Percentiles rank a stretch among this genome's conserved stretches.
Evolutionary conservation across 352 stramenopile genomes (phyloP).

Genomic region (Phytopythium litorale): DNA sequence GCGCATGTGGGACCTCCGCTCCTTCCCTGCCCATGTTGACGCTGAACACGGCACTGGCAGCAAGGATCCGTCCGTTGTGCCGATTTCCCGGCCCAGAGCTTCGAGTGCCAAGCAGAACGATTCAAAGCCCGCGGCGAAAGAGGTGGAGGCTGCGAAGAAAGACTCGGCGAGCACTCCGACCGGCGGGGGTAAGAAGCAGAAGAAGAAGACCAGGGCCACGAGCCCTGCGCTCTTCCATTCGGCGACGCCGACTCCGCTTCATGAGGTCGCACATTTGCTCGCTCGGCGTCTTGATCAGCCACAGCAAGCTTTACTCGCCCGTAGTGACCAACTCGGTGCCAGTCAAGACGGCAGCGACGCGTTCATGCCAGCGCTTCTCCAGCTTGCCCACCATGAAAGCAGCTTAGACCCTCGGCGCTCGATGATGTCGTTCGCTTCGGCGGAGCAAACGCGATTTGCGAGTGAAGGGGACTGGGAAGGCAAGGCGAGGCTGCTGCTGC

Average conservation of each 20-base stretch:
- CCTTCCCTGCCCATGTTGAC: neutral
- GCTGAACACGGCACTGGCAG: neutral
- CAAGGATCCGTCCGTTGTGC: neutral
- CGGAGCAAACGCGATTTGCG: slow-evolving; percentile 21
- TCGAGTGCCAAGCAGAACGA: neutral
- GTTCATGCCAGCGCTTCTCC: slow-evolving; percentile 1
- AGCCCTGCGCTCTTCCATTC: slow-evolving; percentile 23
- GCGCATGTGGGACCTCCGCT: slow-evolving; percentile 51
- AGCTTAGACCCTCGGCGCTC: neutral
- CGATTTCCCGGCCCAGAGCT: neutral
- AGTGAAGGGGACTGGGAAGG: slow-evolving; percentile 47
- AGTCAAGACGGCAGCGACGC: neutral
- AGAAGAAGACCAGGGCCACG: slow-evolving; percentile 19
- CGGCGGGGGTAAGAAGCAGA: neutral
- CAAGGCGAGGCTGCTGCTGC: slow-evolving; percentile 38
- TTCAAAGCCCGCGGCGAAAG: neutral
- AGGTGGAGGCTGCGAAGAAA: neutral
- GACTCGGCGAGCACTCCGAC: neutral
- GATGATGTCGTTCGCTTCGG: slow-evolving; percentile 5
- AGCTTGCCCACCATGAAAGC: neutral
- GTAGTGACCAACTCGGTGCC: neutral
- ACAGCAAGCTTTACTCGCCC: neutral
- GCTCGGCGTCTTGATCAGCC: neutral
- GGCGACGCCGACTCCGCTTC: slow-evolving; percentile 9
- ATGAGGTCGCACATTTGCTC: slow-evolving; percentile 11